Evolutionary conservation across 106 monocot genomes (phyloP).

Genomic region (Cymbidium sinense): DNA sequence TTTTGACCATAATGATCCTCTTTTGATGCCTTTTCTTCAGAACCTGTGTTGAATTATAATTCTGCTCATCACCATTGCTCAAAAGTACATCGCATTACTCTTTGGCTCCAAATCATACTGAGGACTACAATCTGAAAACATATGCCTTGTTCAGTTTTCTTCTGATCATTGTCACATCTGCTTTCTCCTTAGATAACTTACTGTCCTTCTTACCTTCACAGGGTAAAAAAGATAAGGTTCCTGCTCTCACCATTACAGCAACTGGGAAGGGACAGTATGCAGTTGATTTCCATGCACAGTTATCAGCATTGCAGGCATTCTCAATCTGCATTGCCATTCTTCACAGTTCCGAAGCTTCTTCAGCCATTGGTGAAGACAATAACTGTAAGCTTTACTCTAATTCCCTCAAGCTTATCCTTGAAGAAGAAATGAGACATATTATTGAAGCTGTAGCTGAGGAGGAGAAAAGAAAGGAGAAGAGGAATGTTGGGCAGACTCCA

Average conservation of each 20-base stretch:
- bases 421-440: constrained; percentile 49
- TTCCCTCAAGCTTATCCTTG: constrained; percentile 49
- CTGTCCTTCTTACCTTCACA: constrained; percentile 9
- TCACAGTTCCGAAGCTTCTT: constrained; percentile 47
- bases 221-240: constrained; percentile 63
- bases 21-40: too few relatives aligned
- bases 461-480: constrained; percentile 40
- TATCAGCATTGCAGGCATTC: constrained; percentile 65
- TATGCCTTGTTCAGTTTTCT: background rate
- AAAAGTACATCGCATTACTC: too few relatives aligned
- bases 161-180: background rate
- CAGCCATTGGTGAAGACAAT: constrained; percentile 21
- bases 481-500: constrained; percentile 19
- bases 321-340: constrained; percentile 57
- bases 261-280: constrained; percentile 51
- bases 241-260: constrained; percentile 35
- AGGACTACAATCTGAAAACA: too few relatives aligned
- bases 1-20: too few relatives aligned
- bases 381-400: constrained; percentile 35
- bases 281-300: constrained; percentile 63
- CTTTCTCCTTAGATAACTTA: background rate
- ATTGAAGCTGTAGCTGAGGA: constrained; percentile 37
- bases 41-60: too few relatives aligned
- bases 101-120: too few relatives aligned
- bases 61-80: too few relatives aligned